These are phyloP conservation scores for Pestalotiopsis sp. DNA, from an alignment of 2,329 filamentous ascomycete genomes.

Conservation along the genomic window DNA sequence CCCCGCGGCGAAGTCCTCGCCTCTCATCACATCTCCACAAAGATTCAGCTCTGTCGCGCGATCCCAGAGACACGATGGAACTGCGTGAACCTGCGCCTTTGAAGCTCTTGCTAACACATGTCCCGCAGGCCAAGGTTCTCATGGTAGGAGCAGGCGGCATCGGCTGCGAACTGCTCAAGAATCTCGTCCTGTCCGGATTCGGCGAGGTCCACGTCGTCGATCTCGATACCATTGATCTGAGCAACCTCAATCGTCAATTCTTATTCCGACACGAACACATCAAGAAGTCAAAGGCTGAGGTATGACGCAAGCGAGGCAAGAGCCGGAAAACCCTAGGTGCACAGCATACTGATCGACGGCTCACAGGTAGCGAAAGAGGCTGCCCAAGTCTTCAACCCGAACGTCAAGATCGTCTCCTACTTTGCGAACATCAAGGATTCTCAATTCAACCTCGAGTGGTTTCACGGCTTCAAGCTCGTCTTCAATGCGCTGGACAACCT, in stretches of 20 bases:
- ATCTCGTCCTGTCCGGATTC: slow-evolving; percentile 88
- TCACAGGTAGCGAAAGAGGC: slow-evolving; percentile 85
- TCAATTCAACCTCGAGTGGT: slow-evolving; percentile 87
- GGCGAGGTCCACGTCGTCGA: slow-evolving; percentile 94
- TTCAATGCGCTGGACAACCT: slow-evolving; percentile 98
- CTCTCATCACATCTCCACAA: not conserved
- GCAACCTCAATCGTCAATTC: slow-evolving; percentile 96
- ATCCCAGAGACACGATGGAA: slow-evolving; percentile 17
- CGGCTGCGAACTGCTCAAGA: slow-evolving; percentile 96
- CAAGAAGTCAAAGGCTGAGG: slow-evolving; percentile 93
- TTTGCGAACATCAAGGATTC: slow-evolving; percentile 94
- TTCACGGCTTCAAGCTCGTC: slow-evolving; percentile 76
- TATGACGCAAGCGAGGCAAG: slow-evolving; percentile 42
- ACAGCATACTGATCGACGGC: slow-evolving; percentile 19
- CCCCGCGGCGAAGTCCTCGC: not conserved
- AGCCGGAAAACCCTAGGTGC: slow-evolving; percentile 4
- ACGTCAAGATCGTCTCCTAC: slow-evolving; percentile 81
- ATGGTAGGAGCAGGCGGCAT: slow-evolving; percentile 97
- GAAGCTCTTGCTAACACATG: slow-evolving; percentile 32
- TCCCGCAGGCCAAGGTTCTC: slow-evolving; percentile 73
- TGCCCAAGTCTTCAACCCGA: slow-evolving; percentile 86
- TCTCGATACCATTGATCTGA: slow-evolving; percentile 96
- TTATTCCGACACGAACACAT: slow-evolving; percentile 96
- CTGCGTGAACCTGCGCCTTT: slow-evolving; percentile 1
- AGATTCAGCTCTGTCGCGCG: not conserved